Conservation (phyloP, 1,139 yeast species). For the Blastobotrys indianensis region DNA sequence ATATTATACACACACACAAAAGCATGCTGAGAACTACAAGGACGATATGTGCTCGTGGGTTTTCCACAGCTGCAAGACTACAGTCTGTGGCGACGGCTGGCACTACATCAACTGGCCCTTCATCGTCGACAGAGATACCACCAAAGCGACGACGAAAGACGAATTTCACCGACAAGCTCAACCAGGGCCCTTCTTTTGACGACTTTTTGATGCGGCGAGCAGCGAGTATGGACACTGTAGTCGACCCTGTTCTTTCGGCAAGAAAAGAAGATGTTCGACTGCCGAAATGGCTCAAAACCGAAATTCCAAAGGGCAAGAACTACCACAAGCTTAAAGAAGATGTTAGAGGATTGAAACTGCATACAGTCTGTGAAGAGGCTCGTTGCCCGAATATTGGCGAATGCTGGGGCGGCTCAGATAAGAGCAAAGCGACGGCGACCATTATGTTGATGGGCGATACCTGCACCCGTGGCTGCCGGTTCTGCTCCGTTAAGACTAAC, state of each 20-base stretch:
- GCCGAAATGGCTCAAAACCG: slow-evolving; percentile 92
- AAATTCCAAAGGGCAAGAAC: slow-evolving; percentile 87
- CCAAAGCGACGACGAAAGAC: slow-evolving; percentile 46
- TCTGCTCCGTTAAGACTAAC: slow-evolving; percentile 93
- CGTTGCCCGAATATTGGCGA: slow-evolving; percentile 98
- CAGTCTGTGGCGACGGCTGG: slow-evolving; percentile 8
- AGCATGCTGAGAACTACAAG: slow-evolving; percentile 8
- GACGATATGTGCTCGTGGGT: slow-evolving; percentile 3
- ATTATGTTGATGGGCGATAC: slow-evolving; percentile 98
- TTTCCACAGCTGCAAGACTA: slow-evolving; percentile 5
- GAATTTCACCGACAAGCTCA: slow-evolving; percentile 62
- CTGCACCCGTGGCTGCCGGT: slow-evolving; percentile 96
- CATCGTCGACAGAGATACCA: slow-evolving; percentile 5
- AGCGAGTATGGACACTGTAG: slow-evolving; percentile 46
- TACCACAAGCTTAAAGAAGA: slow-evolving; percentile 78
- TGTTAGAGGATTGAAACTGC: slow-evolving; percentile 77
- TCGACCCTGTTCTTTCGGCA: slow-evolving; percentile 36
- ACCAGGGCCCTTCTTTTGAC: slow-evolving; percentile 87
- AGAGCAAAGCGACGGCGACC: slow-evolving; percentile 96
- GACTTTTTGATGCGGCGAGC: slow-evolving; percentile 85
- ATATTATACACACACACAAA: background rate
- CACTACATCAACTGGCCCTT: slow-evolving; percentile 26
- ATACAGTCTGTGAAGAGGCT: slow-evolving; percentile 98
- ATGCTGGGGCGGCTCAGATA: slow-evolving; percentile 96
- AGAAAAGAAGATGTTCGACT: slow-evolving; percentile 61